Conservation (phyloP, 768 basidiomycete genomes). For the Dictyophora rubrovolvata region DNA sequence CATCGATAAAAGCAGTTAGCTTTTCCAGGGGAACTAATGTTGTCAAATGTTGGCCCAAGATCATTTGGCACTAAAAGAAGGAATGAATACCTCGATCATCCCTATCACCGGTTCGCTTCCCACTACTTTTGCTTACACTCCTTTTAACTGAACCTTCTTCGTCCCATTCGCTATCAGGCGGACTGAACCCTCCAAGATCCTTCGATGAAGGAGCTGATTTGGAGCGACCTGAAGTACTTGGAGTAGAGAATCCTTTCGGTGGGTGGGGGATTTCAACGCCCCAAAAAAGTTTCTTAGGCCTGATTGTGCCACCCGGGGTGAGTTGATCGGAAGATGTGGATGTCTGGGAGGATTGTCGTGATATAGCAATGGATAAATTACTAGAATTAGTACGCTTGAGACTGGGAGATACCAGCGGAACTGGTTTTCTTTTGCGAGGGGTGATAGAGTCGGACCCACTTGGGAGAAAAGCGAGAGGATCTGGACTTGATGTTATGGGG, state of each 20-base stretch:
- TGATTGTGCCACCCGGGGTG: slow-evolving; percentile 10
- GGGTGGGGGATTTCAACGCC: slow-evolving; percentile 24
- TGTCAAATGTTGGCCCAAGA: not conserved
- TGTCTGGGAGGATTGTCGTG: not conserved
- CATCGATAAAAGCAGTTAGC: slow-evolving; percentile 64
- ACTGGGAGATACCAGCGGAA: slow-evolving; percentile 50
- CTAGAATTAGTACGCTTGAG: slow-evolving; percentile 43
- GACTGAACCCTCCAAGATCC: slow-evolving; percentile 39
- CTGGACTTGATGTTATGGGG: slow-evolving; percentile 31
- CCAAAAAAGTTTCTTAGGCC: slow-evolving; percentile 19
- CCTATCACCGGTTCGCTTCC: slow-evolving; percentile 47
- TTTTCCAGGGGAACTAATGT: slow-evolving; percentile 60
- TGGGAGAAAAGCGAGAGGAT: slow-evolving; percentile 40
- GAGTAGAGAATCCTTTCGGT: slow-evolving; percentile 20
- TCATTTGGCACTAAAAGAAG: slow-evolving; percentile 2
- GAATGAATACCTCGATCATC: slow-evolving; percentile 56
- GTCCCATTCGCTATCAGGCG: slow-evolving; percentile 28
- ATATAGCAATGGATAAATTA: slow-evolving; percentile 8
- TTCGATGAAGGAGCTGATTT: slow-evolving; percentile 22
- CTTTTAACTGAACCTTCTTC: slow-evolving; percentile 26
- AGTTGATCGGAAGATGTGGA: not conserved
- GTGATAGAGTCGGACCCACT: slow-evolving; percentile 30
- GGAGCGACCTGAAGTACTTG: not conserved
- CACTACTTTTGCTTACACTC: slow-evolving; percentile 37
- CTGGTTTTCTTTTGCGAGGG: slow-evolving; percentile 63